A percentile compares a stretch with the other conserved stretches of the same genome.
Evolutionary conservation across 805 yeast genomes (phyloP).

Genomic region (Suhomyces faveliae): DNA sequence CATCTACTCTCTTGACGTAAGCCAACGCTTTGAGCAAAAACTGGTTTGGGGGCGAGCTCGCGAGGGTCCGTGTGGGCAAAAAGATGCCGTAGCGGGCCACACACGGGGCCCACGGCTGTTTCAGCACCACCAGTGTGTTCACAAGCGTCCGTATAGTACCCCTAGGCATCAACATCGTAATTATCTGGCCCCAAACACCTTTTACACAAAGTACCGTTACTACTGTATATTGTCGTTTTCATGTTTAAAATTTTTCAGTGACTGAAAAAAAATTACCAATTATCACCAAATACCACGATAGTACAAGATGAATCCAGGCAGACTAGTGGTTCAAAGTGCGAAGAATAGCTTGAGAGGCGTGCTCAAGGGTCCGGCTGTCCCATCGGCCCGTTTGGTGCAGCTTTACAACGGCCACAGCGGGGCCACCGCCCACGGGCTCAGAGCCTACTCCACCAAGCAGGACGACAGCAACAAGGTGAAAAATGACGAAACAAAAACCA

Average conservation of each 20-base stretch:
- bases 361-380: background rate
- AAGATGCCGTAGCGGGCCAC: background rate
- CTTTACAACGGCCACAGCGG: background rate
- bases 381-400: background rate
- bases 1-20: slow-evolving; percentile 30
- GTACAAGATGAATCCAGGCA: background rate
- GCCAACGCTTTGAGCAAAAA: slow-evolving; percentile 19
- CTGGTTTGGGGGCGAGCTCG: slow-evolving; percentile 4
- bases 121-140: background rate
- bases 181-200: background rate
- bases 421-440: background rate
- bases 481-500: slow-evolving; percentile 16
- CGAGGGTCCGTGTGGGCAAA: background rate
- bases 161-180: background rate
- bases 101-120: background rate
- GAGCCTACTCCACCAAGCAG: background rate
- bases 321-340: background rate
- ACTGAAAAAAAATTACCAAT: background rate
- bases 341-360: background rate
- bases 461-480: background rate
- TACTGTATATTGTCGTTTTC: background rate
- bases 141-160: background rate
- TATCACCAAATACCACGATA: background rate
- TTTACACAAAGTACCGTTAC: too few species aligned
- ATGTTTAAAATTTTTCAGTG: background rate